Percentiles rank a stretch among this genome's conserved stretches.
phyloP scores from a whole-genome alignment of 768 basidiomycete species.

The Thelephora aurantiotincta region DNA sequence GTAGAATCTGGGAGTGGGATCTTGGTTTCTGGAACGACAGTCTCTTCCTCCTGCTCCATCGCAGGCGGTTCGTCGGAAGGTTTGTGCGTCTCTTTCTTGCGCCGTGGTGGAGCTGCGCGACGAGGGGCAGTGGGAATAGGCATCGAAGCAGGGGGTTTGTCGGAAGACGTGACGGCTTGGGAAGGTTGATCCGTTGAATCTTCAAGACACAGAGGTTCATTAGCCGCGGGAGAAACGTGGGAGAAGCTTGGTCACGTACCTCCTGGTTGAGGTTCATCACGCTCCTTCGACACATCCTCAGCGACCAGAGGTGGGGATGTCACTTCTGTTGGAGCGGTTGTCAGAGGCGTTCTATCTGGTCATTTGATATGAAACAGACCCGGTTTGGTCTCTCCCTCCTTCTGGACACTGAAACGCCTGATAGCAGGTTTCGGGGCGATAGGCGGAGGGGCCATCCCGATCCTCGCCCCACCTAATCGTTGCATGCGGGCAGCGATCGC shows the following conservation, averaged over 20 bases:
- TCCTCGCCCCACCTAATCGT: conserved; percentile 70
- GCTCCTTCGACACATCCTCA: conserved; percentile 2
- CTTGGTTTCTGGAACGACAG: background rate
- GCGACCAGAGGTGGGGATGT: conserved; percentile 3
- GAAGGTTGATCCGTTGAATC: conserved; percentile 12
- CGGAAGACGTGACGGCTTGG: conserved; percentile 17
- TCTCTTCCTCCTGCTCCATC: background rate
- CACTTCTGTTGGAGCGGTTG: conserved; percentile 4
- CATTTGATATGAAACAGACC: background rate
- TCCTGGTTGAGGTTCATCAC: conserved; percentile 11
- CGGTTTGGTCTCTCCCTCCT: conserved; percentile 12
- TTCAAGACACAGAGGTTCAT: conserved; percentile 3
- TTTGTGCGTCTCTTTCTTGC: conserved; percentile 42
- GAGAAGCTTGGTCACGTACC: too few species aligned
- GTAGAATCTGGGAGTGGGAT: too few species aligned
- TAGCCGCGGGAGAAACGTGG: too few species aligned
- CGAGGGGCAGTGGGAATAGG: conserved; percentile 63
- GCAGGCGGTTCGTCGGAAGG: conserved; percentile 13
- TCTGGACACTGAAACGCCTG: conserved; percentile 16
- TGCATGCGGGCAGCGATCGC: conserved; percentile 91
- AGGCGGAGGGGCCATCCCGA: conserved; percentile 64
- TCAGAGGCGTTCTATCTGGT: too few species aligned
- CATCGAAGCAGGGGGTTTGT: conserved; percentile 38
- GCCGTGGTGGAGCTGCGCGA: conserved; percentile 62
- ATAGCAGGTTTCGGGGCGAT: conserved; percentile 41